Conservation (phyloP, 2,329 filamentous ascomycete species). For the Aspergillus jensenii region DNA sequence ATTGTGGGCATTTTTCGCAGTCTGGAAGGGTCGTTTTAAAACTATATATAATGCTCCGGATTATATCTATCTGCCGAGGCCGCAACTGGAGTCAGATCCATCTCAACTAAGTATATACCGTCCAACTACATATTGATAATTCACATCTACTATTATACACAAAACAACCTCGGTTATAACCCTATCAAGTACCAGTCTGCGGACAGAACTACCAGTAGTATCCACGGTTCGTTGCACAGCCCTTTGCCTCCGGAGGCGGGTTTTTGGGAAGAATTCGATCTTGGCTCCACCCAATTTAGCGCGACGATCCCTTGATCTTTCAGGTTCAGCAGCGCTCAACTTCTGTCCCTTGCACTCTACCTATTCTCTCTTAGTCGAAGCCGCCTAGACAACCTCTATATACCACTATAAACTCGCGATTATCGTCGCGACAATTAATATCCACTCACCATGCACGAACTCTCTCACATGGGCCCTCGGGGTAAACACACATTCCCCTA, state of each 20-base stretch:
- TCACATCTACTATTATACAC: background rate
- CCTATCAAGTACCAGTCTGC: background rate
- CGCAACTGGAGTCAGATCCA: no score
- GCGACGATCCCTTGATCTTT: constrained; percentile 6
- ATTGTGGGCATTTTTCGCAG: no score
- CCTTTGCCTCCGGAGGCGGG: background rate
- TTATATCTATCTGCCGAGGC: no score
- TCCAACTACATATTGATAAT: no score
- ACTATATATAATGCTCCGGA: no score
- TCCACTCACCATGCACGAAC: constrained; percentile 38
- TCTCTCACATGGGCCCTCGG: constrained; percentile 43
- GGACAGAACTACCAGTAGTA: background rate
- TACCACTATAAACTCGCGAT: background rate
- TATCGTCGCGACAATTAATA: background rate
- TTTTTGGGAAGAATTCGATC: background rate
- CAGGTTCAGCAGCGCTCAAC: background rate
- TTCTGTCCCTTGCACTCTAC: background rate
- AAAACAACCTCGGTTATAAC: background rate
- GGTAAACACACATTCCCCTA: constrained; percentile 26
- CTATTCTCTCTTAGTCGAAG: background rate
- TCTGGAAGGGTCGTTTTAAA: no score
- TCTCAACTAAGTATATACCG: no score
- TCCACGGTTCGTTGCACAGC: background rate
- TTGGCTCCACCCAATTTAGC: constrained; percentile 6
- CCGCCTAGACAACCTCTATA: background rate